A percentile compares a stretch with the other conserved stretches of the same genome.
Evolutionary conservation across 257 asterid genomes (phyloP).

Genomic region (Verbascum thapsus): DNA sequence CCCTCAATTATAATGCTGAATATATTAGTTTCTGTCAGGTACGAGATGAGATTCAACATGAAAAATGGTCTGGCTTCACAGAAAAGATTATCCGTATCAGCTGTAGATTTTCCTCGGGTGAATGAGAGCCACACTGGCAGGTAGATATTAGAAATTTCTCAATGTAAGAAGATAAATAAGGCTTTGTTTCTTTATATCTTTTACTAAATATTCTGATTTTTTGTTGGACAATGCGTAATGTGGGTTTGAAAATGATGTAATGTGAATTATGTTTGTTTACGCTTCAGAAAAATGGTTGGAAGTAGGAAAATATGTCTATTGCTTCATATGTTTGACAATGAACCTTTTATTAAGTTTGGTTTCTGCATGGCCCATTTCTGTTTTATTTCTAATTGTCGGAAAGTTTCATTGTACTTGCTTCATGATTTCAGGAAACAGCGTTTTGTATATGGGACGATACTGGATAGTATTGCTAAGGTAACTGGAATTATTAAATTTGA

Average conservation of each 20-base stretch:
- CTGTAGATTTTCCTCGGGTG: slow-evolving; percentile 94
- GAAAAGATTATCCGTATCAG: slow-evolving; percentile 76
- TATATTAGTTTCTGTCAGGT: slow-evolving; percentile 48
- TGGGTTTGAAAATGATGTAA: too few species aligned
- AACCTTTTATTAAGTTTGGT: neutral
- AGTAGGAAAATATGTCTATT: slow-evolving; percentile 1
- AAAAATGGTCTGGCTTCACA: slow-evolving; percentile 82
- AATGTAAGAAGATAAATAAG: too few species aligned
- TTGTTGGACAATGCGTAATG: too few species aligned
- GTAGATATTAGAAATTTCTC: slow-evolving; percentile 37
- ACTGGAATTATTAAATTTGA: slow-evolving; percentile 88
- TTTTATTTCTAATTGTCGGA: slow-evolving; percentile 4
- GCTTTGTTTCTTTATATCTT: too few species aligned
- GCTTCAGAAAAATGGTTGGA: slow-evolving; percentile 3
- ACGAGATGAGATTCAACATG: slow-evolving; percentile 95
- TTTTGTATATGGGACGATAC: slow-evolving; percentile 78
- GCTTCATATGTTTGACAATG: neutral
- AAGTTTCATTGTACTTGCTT: neutral
- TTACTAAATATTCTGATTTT: too few species aligned
- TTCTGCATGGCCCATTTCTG: slow-evolving; percentile 5
- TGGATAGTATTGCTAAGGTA: slow-evolving; percentile 82
- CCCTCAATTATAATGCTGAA: slow-evolving; percentile 18
- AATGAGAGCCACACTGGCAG: slow-evolving; percentile 93
- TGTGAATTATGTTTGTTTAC: too few species aligned
- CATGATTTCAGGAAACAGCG: slow-evolving; percentile 74